Percentiles rank a stretch among this genome's conserved stretches.
Conservation (phyloP, 2,329 filamentous ascomycete genomes). For the Penicillium sp. region DNA sequence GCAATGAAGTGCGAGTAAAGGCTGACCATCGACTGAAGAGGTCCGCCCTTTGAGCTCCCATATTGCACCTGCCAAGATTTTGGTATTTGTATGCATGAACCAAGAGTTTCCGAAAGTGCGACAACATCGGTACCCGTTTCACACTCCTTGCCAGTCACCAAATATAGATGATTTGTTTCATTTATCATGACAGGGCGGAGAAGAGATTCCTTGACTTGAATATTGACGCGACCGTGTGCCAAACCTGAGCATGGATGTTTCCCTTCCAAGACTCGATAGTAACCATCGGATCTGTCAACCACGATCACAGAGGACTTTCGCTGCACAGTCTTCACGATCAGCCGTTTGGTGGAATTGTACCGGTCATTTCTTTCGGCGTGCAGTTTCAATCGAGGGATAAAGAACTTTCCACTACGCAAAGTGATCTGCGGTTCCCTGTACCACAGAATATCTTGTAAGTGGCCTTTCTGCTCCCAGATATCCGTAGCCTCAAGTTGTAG, state of each 20-base stretch:
- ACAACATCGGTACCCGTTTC: slow-evolving; percentile 6
- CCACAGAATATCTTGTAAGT: slow-evolving; percentile 25
- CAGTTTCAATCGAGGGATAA: slow-evolving; percentile 32
- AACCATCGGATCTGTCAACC: slow-evolving; percentile 1
- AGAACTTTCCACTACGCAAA: slow-evolving; percentile 21
- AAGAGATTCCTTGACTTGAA: slow-evolving; percentile 13
- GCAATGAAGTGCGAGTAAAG: slow-evolving; percentile 16
- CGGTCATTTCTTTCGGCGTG: slow-evolving; percentile 18
- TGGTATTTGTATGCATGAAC: slow-evolving; percentile 13
- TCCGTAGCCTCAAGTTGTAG: slow-evolving; percentile 17
- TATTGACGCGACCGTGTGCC: not conserved
- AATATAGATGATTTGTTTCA: slow-evolving; percentile 8
- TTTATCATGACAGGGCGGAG: slow-evolving; percentile 14
- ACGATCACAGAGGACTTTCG: slow-evolving; percentile 1
- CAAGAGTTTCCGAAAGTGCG: slow-evolving; percentile 8
- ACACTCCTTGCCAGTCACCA: slow-evolving; percentile 12
- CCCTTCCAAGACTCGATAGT: slow-evolving; percentile 15
- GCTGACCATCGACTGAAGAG: slow-evolving; percentile 10
- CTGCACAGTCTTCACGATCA: slow-evolving; percentile 16
- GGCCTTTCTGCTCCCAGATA: slow-evolving; percentile 15
- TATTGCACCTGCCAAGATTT: slow-evolving; percentile 3
- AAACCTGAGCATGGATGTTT: not conserved
- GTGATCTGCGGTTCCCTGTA: slow-evolving; percentile 30
- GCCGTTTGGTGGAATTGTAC: slow-evolving; percentile 24
- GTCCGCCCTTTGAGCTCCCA: slow-evolving; percentile 5